Evolutionary conservation across 2,329 filamentous ascomycete genomes (phyloP).

Genomic region (Botrytis sinoallii): DNA sequence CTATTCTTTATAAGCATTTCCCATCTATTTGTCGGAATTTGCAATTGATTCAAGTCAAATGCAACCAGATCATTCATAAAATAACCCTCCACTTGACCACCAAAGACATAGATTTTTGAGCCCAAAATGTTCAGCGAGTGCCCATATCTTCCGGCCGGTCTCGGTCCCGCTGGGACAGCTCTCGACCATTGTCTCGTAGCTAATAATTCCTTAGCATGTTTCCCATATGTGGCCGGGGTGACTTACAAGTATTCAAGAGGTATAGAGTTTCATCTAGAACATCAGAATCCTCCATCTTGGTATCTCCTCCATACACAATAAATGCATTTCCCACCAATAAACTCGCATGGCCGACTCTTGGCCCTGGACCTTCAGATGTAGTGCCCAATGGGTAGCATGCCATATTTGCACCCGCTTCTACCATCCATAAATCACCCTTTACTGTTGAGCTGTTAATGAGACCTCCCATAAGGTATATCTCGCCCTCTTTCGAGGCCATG

Average conservation of each 20-base stretch:
- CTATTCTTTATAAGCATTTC: conserved; percentile 82
- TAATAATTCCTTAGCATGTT: conserved; percentile 41
- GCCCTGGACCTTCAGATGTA: conserved; percentile 89
- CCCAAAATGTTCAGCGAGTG: conserved; percentile 95
- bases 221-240: not conserved
- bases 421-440: conserved; percentile 96
- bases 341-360: conserved; percentile 90
- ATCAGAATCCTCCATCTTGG: conserved; percentile 92
- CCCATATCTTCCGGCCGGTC: conserved; percentile 88
- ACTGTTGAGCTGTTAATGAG: conserved; percentile 93
- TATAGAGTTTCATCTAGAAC: conserved; percentile 93
- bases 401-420: conserved; percentile 84
- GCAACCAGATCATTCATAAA: conserved; percentile 98
- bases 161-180: conserved; percentile 79
- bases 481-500: conserved; percentile 89
- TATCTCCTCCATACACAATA: conserved; percentile 98
- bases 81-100: conserved; percentile 92
- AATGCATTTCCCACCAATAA: conserved; percentile 96
- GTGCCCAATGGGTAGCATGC: conserved; percentile 89
- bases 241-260: conserved; percentile 93
- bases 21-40: conserved; percentile 89
- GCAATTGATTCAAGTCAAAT: conserved; percentile 92
- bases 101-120: conserved; percentile 96
- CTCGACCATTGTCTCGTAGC: conserved; percentile 98
- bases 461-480: conserved; percentile 96